Conservation (phyloP, 164 flowering plant species). For the Taxillus chinensis region DNA sequence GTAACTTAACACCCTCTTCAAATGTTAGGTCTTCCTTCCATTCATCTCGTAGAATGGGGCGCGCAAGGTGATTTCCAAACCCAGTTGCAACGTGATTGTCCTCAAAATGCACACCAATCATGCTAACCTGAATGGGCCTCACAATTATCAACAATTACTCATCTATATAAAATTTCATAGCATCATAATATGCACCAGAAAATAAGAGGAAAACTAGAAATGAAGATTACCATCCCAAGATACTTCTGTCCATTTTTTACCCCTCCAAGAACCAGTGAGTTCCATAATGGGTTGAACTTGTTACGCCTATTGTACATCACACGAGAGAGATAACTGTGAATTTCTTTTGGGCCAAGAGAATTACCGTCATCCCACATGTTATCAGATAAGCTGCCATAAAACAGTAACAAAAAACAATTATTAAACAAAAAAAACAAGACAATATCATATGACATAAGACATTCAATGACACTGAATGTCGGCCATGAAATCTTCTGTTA, state of each 20-base stretch:
- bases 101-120: slow-evolving; percentile 93
- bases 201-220: neutral
- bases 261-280: slow-evolving; percentile 92
- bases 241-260: slow-evolving; percentile 89
- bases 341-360: slow-evolving; percentile 90
- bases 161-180: neutral
- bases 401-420: too few species aligned
- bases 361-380: slow-evolving; percentile 99
- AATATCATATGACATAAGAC: too few species aligned
- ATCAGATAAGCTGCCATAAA: slow-evolving; percentile 54
- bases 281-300: slow-evolving; percentile 86
- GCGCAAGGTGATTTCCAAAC: slow-evolving; percentile 93
- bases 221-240: slow-evolving; percentile 67
- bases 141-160: neutral
- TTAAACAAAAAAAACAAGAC: too few species aligned
- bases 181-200: slow-evolving; percentile 1
- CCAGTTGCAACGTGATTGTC: slow-evolving; percentile 95
- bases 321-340: slow-evolving; percentile 72
- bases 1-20: slow-evolving; percentile 84
- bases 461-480: too few species aligned
- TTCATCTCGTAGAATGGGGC: slow-evolving; percentile 90
- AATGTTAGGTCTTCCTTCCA: slow-evolving; percentile 79
- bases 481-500: too few species aligned
- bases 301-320: slow-evolving; percentile 75
- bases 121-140: slow-evolving; percentile 49